Conservation (phyloP, 1,284 basidiomycete genomes). For the Ceratobasidium sp. region DNA sequence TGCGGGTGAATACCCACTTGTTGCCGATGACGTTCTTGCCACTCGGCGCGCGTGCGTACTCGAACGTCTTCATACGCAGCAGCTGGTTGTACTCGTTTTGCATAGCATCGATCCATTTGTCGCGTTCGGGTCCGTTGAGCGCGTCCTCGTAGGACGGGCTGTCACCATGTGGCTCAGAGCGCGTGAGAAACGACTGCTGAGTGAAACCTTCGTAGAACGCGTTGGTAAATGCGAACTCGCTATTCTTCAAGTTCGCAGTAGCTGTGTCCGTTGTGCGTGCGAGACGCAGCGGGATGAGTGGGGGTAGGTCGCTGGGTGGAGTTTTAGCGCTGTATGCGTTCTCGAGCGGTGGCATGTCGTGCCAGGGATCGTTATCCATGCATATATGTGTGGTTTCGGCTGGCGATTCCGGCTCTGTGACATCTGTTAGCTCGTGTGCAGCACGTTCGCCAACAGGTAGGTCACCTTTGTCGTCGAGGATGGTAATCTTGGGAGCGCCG, state of each 20-base stretch:
- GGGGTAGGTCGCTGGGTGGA: background rate
- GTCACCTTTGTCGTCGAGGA: background rate
- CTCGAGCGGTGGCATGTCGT: background rate
- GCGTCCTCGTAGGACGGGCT: conserved; percentile 2
- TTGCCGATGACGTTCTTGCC: conserved; percentile 34
- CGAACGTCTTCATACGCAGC: no score
- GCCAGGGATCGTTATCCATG: background rate
- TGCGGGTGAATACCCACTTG: conserved; percentile 54
- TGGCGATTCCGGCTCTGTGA: background rate
- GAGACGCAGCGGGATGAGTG: background rate
- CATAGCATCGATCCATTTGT: no score
- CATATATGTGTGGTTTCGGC: background rate
- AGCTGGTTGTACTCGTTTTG: no score
- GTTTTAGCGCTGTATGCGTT: no score
- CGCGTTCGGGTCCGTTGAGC: no score
- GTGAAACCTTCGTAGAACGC: conserved; percentile 4
- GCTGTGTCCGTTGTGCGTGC: background rate
- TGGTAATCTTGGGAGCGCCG: conserved; percentile 16
- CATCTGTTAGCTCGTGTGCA: conserved; percentile 11
- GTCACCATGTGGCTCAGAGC: background rate
- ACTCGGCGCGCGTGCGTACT: no score
- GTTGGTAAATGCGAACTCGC: no score
- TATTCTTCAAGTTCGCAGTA: background rate
- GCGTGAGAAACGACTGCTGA: background rate
- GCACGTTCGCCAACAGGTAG: background rate